These are phyloP conservation scores for Triangularia verruculosa DNA, from an alignment of 2,329 filamentous ascomycete genomes.

Conservation along the genomic window DNA sequence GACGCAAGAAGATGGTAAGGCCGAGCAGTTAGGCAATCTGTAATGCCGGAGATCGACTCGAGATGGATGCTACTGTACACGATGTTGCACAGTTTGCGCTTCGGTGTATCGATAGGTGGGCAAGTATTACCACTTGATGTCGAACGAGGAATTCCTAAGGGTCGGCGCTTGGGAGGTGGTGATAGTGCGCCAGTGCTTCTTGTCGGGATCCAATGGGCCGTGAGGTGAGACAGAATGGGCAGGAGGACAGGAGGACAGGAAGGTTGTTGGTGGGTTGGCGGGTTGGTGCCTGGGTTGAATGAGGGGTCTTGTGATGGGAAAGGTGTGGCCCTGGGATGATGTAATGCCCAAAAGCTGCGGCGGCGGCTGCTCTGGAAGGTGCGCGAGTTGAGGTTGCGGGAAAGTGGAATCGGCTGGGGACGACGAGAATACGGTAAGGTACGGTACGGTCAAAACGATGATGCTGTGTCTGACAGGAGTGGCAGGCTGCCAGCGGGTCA, in stretches of 20 bases:
- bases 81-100: neutral
- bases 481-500: too few species aligned
- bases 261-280: conserved; percentile 14
- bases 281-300: conserved; percentile 15
- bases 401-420: neutral
- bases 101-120: neutral
- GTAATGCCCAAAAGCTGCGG: conserved; percentile 20
- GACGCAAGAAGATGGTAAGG: neutral
- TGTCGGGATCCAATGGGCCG: conserved; percentile 1
- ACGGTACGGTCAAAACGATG: neutral
- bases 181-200: neutral
- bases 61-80: neutral
- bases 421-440: neutral
- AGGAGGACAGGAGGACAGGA: neutral
- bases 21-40: neutral
- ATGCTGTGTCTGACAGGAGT: neutral
- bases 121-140: too few species aligned
- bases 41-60: neutral
- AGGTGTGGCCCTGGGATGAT: conserved; percentile 21
- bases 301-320: conserved; percentile 26
- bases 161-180: neutral
- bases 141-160: too few species aligned
- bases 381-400: neutral
- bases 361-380: neutral
- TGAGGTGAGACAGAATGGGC: neutral